These are phyloP conservation scores for Aspergillus sclerotiicarbonarius DNA, from an alignment of 495 filamentous ascomycete species.

Conservation along the genomic window DNA sequence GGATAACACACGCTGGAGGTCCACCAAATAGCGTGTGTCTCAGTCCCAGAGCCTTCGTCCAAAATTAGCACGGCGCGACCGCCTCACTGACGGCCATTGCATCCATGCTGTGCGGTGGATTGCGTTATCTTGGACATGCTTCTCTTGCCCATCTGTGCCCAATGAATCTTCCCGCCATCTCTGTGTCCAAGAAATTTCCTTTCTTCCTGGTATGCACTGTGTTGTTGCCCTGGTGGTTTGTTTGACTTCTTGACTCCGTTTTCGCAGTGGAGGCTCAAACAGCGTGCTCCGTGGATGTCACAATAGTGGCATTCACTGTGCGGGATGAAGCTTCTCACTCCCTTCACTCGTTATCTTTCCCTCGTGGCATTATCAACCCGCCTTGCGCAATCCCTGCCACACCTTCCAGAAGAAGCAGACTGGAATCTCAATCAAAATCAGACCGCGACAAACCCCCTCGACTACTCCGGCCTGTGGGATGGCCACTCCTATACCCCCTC, in stretches of 20 bases:
- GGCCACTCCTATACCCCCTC: slow-evolving; percentile 55
- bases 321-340: slow-evolving; percentile 1
- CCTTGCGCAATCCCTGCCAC: background rate
- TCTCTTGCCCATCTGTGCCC: background rate
- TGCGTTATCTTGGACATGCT: background rate
- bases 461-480: slow-evolving; percentile 49
- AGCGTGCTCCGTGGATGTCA: slow-evolving; percentile 5
- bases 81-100: background rate
- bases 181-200: background rate
- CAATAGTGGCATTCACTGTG: slow-evolving; percentile 7
- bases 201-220: background rate
- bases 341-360: background rate
- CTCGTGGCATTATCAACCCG: background rate
- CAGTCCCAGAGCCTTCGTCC: background rate
- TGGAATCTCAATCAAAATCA: slow-evolving; percentile 64
- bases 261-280: background rate
- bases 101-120: background rate
- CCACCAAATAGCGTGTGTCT: background rate
- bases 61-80: background rate
- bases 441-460: slow-evolving; percentile 51
- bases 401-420: slow-evolving; percentile 10
- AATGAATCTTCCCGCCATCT: background rate
- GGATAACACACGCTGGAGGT: background rate
- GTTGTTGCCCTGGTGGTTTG: background rate
- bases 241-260: background rate